A percentile compares a stretch with the other conserved stretches of the same genome.
phyloP scores from a whole-genome alignment of 495 filamentous ascomycete genomes.

The Aspergillus biplanus region DNA sequence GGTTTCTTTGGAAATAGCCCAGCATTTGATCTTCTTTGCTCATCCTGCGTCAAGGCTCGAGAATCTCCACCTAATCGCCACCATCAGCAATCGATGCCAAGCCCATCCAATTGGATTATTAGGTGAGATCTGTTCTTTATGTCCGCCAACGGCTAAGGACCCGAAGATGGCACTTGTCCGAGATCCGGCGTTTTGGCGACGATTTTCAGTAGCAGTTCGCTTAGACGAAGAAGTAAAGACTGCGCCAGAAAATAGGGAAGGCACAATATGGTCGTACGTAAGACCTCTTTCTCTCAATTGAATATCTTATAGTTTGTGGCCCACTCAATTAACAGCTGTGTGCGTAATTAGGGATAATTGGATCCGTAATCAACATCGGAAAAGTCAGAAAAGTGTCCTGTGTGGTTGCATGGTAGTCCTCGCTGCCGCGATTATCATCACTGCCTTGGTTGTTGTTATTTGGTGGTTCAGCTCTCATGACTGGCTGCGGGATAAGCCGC shows the following conservation, averaged over 20 bases:
- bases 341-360: conserved; percentile 29
- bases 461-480: conserved; percentile 47
- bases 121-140: not conserved
- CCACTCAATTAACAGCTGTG: conserved; percentile 5
- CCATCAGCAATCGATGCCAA: not conserved
- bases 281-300: not conserved
- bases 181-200: conserved; percentile 66
- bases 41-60: not conserved
- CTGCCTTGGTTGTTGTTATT: conserved; percentile 34
- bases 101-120: not conserved
- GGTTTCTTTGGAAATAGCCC: not conserved
- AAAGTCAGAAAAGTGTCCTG: conserved; percentile 36
- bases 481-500: conserved; percentile 33
- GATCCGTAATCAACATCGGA: conserved; percentile 39
- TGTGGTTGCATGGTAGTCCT: conserved; percentile 42
- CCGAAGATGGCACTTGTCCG: conserved; percentile 49
- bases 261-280: conserved; percentile 24
- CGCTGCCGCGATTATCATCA: conserved; percentile 30
- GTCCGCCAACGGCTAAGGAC: not conserved
- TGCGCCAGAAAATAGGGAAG: conserved; percentile 20
- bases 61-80: not conserved
- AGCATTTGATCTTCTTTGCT: not conserved
- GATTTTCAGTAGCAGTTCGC: conserved; percentile 64
- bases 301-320: not conserved
- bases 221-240: conserved; percentile 42